These are phyloP conservation scores for Anisodus tanguticus DNA, from an alignment of 257 asterid species.

Conservation along the genomic window DNA sequence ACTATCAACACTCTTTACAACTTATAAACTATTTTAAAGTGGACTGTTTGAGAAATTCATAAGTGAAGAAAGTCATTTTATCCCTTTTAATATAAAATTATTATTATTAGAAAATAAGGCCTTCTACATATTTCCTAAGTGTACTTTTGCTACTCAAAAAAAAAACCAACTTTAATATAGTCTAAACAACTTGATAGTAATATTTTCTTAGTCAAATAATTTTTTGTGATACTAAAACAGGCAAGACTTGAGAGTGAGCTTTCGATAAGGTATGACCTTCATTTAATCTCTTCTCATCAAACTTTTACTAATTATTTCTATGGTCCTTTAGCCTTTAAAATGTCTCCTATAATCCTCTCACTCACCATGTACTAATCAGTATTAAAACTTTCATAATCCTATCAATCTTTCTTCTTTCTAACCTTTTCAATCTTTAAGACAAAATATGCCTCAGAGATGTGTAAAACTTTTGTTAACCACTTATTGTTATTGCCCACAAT, in stretches of 20 bases:
- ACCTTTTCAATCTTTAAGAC: background rate
- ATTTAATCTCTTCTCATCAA: slow-evolving; percentile 30
- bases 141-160: background rate
- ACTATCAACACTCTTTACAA: too few species aligned
- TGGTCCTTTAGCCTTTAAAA: slow-evolving; percentile 14
- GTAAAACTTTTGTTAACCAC: slow-evolving; percentile 35
- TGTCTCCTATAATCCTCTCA: background rate
- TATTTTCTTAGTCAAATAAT: background rate
- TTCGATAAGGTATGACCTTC: slow-evolving; percentile 29
- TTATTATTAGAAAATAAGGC: background rate
- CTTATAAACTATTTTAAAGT: too few species aligned
- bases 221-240: background rate
- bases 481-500: slow-evolving; percentile 26
- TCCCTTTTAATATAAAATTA: too few species aligned
- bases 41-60: too few species aligned
- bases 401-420: background rate
- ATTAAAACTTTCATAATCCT: background rate
- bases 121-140: background rate
- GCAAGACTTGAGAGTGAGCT: slow-evolving; percentile 14
- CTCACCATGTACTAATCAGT: background rate
- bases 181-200: background rate
- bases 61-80: too few species aligned
- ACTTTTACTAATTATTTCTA: slow-evolving; percentile 7
- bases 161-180: background rate
- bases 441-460: slow-evolving; percentile 32